Evolutionary conservation across 768 basidiomycete species (phyloP), one percentile per base, ranked within the genome.

Genomic region (Mrakia gelida): DNA sequence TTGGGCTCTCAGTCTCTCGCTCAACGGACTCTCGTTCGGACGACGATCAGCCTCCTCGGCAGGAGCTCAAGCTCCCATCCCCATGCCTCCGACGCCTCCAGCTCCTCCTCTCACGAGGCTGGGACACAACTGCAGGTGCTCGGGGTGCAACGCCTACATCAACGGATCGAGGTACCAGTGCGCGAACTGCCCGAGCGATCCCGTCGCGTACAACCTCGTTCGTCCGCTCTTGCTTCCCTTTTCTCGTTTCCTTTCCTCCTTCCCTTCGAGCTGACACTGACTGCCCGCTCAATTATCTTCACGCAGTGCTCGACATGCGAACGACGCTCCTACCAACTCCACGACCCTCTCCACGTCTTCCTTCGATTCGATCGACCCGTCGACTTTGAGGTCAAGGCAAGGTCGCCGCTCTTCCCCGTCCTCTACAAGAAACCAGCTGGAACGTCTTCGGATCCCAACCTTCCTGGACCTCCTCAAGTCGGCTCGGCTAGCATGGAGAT

Each of bases 321-420:
- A 84, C 85, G 85, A 43, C 87, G 86, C 61, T 96, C 94, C 0
- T 92, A 94, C 82, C 84, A 87, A 9, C 81, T 92, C 26, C 95
- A 98, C 82, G 90, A 96, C 82, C 90, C 93, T 0, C 88, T 88
- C 85, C 95, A 98, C 79, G 86, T 91, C 16, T 98, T 97, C 85
- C 89, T 96, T 87, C 95, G 93, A 82, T 87, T 98, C 49, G 90
- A 90, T 49, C 88, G 92, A 28, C 92, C 92, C 3, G 90, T 95
- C 16, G 88, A 93, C 41, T 86, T 87, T 21, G 88, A 88, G 0
- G 85, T 91, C 54, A 85, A 86, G 71, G 89, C 88, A 0, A 81
- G 86, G 0, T 85, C 83, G n/a, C 88, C 91, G 0, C 85, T 95
- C 80, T 83, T 96, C 5, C 92, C 94, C 0, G 83, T 86, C 28